Percentiles rank a stretch among this genome's conserved stretches.
These are phyloP conservation scores for Echinosophora koreensis DNA, from an alignment of 306 rosid species.

Conservation along the genomic window DNA sequence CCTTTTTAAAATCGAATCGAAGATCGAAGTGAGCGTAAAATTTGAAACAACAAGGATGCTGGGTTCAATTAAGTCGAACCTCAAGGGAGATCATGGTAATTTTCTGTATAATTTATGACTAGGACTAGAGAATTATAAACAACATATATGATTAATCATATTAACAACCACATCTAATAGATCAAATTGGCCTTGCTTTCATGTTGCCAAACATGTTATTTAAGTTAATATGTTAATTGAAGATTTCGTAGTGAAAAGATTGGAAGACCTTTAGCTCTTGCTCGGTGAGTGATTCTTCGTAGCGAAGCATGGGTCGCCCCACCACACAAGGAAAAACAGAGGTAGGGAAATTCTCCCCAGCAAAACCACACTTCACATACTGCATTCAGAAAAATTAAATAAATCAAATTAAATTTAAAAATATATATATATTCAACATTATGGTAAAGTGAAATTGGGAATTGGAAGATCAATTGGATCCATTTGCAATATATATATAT, in stretches of 20 bases:
- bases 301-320: slow-evolving; percentile 97
- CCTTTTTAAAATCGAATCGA: no score
- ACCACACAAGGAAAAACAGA: slow-evolving; percentile 98
- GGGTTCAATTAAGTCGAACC: no score
- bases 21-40: no score
- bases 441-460: not conserved
- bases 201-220: not conserved
- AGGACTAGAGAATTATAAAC: not conserved
- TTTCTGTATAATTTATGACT: no score
- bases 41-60: no score
- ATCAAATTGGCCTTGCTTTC: slow-evolving; percentile 9
- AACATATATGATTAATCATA: slow-evolving; percentile 5
- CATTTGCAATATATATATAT: slow-evolving; percentile 3
- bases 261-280: slow-evolving; percentile 76
- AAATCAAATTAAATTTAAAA: no score
- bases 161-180: slow-evolving; percentile 19
- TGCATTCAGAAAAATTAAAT: slow-evolving; percentile 48
- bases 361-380: slow-evolving; percentile 98
- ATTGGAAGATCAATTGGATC: slow-evolving; percentile 36
- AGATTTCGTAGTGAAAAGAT: not conserved
- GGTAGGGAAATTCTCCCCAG: slow-evolving; percentile 97
- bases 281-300: slow-evolving; percentile 93
- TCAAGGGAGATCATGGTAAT: no score
- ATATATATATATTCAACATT: no score
- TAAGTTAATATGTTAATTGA: no score